phyloP scores from a whole-genome alignment of 2,329 filamentous ascomycete species.

The Sarocladiaceae sp. region DNA sequence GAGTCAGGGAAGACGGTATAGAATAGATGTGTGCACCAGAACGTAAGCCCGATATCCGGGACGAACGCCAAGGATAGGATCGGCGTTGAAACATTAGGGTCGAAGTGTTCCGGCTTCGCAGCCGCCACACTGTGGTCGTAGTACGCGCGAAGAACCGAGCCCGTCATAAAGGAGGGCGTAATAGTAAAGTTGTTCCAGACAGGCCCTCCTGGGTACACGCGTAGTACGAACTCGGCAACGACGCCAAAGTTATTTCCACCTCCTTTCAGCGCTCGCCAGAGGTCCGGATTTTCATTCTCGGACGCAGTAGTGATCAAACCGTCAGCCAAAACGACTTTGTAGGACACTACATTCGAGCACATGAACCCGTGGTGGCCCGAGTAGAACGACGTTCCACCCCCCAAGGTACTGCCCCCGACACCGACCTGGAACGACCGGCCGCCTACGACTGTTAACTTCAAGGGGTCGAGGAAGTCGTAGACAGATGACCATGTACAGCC shows the following conservation, averaged over 20 bases:
- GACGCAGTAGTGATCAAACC: conserved; percentile 37
- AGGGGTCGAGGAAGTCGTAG: conserved; percentile 25
- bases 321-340: conserved; percentile 40
- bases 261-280: conserved; percentile 39
- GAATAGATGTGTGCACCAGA: background rate
- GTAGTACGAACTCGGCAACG: conserved; percentile 21
- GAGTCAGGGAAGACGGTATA: background rate
- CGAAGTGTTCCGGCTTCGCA: background rate
- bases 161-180: background rate
- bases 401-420: conserved; percentile 37
- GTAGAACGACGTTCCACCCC: conserved; percentile 44
- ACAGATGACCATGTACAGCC: background rate
- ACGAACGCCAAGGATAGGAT: background rate
- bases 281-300: conserved; percentile 26
- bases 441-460: conserved; percentile 31
- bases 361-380: conserved; percentile 36
- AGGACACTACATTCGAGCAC: conserved; percentile 38
- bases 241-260: conserved; percentile 37
- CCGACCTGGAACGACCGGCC: conserved; percentile 34
- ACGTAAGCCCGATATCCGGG: background rate
- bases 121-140: background rate
- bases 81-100: background rate
- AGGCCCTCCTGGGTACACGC: conserved; percentile 16
- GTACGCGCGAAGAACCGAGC: background rate
- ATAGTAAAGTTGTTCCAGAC: conserved; percentile 10